These are phyloP conservation scores for Pleurotus eryngii DNA, from an alignment of 768 basidiomycete genomes.

Conservation along the genomic window DNA sequence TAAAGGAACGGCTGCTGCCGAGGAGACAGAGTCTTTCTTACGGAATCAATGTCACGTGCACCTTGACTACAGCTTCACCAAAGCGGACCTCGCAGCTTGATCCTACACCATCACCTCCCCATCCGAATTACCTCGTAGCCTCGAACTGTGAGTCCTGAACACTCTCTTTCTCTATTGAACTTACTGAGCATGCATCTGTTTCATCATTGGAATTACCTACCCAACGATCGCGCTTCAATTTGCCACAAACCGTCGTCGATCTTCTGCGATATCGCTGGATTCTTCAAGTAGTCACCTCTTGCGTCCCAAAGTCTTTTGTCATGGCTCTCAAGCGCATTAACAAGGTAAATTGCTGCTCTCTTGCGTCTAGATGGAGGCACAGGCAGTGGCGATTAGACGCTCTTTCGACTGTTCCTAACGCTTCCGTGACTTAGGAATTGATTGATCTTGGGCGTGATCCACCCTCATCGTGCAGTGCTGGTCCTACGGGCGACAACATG, in stretches of 20 bases:
- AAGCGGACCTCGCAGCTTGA: slow-evolving; percentile 4
- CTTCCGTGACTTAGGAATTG: slow-evolving; percentile 71
- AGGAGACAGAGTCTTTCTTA: too few relatives aligned
- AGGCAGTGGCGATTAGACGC: slow-evolving; percentile 13
- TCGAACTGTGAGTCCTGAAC: neutral
- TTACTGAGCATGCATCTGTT: neutral
- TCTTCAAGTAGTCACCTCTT: neutral
- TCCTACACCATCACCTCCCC: slow-evolving; percentile 8
- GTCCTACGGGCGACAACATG: slow-evolving; percentile 96
- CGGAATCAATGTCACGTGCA: too few relatives aligned
- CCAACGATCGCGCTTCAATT: neutral
- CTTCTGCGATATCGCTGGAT: slow-evolving; percentile 5
- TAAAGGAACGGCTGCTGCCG: too few relatives aligned
- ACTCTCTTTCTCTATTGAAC: neutral
- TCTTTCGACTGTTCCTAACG: slow-evolving; percentile 12
- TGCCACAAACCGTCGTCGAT: neutral
- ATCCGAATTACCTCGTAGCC: neutral
- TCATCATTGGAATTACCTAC: neutral
- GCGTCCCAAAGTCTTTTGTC: slow-evolving; percentile 14
- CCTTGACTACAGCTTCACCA: too few relatives aligned
- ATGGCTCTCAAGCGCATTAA: slow-evolving; percentile 99
- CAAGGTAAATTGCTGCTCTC: slow-evolving; percentile 59
- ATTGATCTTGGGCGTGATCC: slow-evolving; percentile 99
- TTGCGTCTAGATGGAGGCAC: slow-evolving; percentile 1
- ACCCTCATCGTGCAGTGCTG: slow-evolving; percentile 98